These are phyloP conservation scores for Salix brachista DNA, from an alignment of 345 rosid species.

Conservation along the genomic window DNA sequence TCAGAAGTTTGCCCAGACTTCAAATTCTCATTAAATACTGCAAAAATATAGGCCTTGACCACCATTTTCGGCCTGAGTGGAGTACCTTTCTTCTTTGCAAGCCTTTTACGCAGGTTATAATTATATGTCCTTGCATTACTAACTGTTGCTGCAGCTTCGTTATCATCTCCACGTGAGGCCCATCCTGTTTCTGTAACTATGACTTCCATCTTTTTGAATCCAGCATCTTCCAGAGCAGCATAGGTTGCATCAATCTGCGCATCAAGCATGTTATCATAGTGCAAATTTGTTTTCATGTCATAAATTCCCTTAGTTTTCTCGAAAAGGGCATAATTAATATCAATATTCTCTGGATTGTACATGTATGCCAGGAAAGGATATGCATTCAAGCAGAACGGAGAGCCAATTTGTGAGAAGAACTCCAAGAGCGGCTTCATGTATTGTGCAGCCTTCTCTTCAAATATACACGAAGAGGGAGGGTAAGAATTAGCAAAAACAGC, in stretches of 20 bases:
- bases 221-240: conserved; percentile 80
- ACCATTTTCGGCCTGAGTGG: conserved; percentile 70
- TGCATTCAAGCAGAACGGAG: conserved; percentile 96
- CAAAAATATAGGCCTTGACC: conserved; percentile 88
- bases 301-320: conserved; percentile 60
- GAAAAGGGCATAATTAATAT: conserved; percentile 92
- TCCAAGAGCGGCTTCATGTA: conserved; percentile 86
- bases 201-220: conserved; percentile 79
- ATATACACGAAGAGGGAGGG: conserved; percentile 91
- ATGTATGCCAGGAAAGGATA: conserved; percentile 89
- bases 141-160: conserved; percentile 80
- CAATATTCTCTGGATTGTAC: conserved; percentile 64
- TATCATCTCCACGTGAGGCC: conserved; percentile 84
- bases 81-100: conserved; percentile 92
- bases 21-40: conserved; percentile 72
- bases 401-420: conserved; percentile 66
- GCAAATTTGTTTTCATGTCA: conserved; percentile 64
- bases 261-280: conserved; percentile 95
- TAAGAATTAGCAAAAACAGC: conserved; percentile 81
- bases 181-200: conserved; percentile 93
- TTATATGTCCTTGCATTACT: conserved; percentile 83
- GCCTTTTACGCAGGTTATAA: conserved; percentile 85
- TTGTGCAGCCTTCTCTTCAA: conserved; percentile 54
- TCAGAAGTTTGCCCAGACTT: conserved; percentile 89
- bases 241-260: conserved; percentile 97